These are phyloP conservation scores for Brettanomyces naardenensis DNA, from an alignment of 805 yeast genomes.

Conservation along the genomic window DNA sequence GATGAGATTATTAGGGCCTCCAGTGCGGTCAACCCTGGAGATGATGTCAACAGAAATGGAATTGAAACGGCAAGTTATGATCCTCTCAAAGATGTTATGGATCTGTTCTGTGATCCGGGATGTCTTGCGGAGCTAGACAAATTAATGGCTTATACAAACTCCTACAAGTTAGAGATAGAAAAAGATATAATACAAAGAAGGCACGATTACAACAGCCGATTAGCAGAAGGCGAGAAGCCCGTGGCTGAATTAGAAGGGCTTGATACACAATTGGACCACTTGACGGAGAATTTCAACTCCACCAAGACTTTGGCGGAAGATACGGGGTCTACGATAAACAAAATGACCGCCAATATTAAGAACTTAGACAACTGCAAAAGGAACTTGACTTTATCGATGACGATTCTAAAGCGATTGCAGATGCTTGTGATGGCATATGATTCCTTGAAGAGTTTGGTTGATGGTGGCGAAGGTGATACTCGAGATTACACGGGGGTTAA, in stretches of 20 bases:
- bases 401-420: constrained; percentile 76
- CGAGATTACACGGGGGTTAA: constrained; percentile 45
- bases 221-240: constrained; percentile 11
- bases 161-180: constrained; percentile 44
- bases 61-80: constrained; percentile 37
- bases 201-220: constrained; percentile 24
- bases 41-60: constrained; percentile 4
- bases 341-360: constrained; percentile 72
- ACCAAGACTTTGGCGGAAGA: constrained; percentile 40
- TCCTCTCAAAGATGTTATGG: constrained; percentile 44
- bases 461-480: constrained; percentile 13
- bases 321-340: constrained; percentile 56
- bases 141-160: constrained; percentile 39
- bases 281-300: constrained; percentile 37
- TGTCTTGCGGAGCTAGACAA: constrained; percentile 43
- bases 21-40: constrained; percentile 4
- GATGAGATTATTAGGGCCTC: constrained; percentile 20
- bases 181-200: constrained; percentile 33
- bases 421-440: constrained; percentile 75
- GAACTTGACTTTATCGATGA: constrained; percentile 79
- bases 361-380: constrained; percentile 73
- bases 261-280: constrained; percentile 28
- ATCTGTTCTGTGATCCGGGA: constrained; percentile 43
- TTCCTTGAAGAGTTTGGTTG: constrained; percentile 41
- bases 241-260: constrained; percentile 20